Evolutionary conservation across 2,329 filamentous ascomycete species (phyloP).

Genomic region (Aspergillus japonicus): DNA sequence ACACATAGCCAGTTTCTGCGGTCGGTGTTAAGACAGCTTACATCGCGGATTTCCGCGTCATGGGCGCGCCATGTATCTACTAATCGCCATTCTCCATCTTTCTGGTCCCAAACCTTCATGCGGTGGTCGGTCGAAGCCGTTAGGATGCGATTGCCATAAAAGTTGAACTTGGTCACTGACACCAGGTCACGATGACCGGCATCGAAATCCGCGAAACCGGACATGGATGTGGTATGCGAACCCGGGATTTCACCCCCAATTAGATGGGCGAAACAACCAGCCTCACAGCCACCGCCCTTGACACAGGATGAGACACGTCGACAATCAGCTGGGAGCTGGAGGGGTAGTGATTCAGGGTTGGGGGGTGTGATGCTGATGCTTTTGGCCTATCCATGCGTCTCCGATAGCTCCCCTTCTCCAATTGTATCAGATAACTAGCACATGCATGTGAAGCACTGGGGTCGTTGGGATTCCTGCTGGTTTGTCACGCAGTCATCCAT

Average conservation of each 20-base stretch:
- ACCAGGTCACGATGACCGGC: slow-evolving; percentile 63
- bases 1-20: slow-evolving; percentile 10
- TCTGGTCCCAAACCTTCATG: slow-evolving; percentile 82
- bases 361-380: neutral
- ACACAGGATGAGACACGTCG: slow-evolving; percentile 7
- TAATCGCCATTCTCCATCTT: slow-evolving; percentile 72
- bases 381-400: neutral
- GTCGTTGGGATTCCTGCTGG: neutral
- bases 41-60: slow-evolving; percentile 84
- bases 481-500: neutral
- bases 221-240: slow-evolving; percentile 10
- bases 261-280: slow-evolving; percentile 6
- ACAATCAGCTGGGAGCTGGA: neutral
- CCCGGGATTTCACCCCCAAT: neutral
- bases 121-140: slow-evolving; percentile 90
- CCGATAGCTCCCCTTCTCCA: slow-evolving; percentile 5
- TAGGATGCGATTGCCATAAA: slow-evolving; percentile 86
- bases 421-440: slow-evolving; percentile 1
- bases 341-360: neutral
- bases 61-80: slow-evolving; percentile 89
- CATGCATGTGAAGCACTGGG: slow-evolving; percentile 16
- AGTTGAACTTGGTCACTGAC: slow-evolving; percentile 84
- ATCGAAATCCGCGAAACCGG: slow-evolving; percentile 45
- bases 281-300: slow-evolving; percentile 6
- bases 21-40: slow-evolving; percentile 45